phyloP scores from a whole-genome alignment of 164 flowering plant species.

The Berberis vulgaris region DNA sequence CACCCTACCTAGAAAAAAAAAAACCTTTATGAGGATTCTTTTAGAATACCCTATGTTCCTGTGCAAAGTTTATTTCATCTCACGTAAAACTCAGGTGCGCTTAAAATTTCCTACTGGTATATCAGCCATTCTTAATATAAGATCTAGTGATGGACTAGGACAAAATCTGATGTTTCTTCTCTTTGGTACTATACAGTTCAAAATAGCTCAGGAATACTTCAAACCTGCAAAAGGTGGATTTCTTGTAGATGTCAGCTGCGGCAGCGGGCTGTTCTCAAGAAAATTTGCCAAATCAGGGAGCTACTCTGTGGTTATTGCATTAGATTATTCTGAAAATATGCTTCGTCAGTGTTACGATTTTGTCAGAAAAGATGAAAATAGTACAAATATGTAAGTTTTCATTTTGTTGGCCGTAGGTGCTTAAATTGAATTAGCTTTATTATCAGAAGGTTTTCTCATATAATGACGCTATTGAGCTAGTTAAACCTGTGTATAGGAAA shows the following conservation, averaged over 20 bases:
- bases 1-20: too few species aligned
- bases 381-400: slow-evolving; percentile 35
- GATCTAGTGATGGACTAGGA: too few species aligned
- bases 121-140: too few species aligned
- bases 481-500: neutral
- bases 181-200: slow-evolving; percentile 40
- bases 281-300: slow-evolving; percentile 74
- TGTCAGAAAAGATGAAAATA: slow-evolving; percentile 41
- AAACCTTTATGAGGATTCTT: too few species aligned
- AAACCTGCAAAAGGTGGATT: slow-evolving; percentile 77
- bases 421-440: too few species aligned
- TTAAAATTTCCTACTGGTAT: too few species aligned
- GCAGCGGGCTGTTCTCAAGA: slow-evolving; percentile 91
- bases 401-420: neutral
- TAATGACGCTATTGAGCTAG: too few species aligned
- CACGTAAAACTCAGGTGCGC: too few species aligned
- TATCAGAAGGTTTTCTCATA: too few species aligned
- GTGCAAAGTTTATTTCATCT: too few species aligned
- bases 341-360: slow-evolving; percentile 91
- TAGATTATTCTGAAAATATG: slow-evolving; percentile 96
- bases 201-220: slow-evolving; percentile 91
- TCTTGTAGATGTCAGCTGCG: slow-evolving; percentile 94
- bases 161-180: too few species aligned
- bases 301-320: slow-evolving; percentile 71
- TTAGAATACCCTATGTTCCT: too few species aligned